Evolutionary conservation across 169 alveolate species (phyloP).

Genomic region (Eimeria necatrix): DNA sequence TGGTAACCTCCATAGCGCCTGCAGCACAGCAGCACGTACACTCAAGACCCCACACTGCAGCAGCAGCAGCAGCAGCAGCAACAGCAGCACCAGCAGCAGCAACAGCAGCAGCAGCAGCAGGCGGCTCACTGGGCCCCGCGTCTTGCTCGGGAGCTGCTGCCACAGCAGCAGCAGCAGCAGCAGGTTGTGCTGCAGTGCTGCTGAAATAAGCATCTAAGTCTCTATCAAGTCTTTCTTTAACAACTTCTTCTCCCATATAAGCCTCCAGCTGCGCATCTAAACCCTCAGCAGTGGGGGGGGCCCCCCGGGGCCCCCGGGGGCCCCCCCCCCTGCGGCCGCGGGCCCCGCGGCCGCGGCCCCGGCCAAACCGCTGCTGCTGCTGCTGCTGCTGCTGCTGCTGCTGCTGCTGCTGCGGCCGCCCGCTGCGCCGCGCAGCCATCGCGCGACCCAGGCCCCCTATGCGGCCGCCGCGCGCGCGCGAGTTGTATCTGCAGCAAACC

Average conservation of each 20-base stretch:
- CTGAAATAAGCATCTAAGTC: conserved; percentile 37
- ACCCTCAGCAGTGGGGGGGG: conserved; percentile 6
- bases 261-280: conserved; percentile 57
- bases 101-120: conserved; percentile 28
- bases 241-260: conserved; percentile 57
- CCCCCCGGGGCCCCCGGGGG: not conserved
- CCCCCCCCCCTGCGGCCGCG: not conserved
- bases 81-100: conserved; percentile 36
- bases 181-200: not conserved
- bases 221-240: conserved; percentile 25
- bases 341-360: conserved; percentile 5
- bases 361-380: conserved; percentile 25
- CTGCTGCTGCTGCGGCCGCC: conserved; percentile 45
- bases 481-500: not conserved
- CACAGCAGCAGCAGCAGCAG: conserved; percentile 28
- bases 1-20: conserved; percentile 61
- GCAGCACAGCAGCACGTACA: not conserved
- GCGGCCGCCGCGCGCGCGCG: not conserved
- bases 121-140: conserved; percentile 24
- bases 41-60: not conserved
- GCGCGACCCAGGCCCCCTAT: conserved; percentile 28
- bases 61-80: conserved; percentile 54
- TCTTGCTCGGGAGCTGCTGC: not conserved
- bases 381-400: conserved; percentile 12
- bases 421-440: conserved; percentile 65